Evolutionary conservation across 805 yeast genomes (phyloP).

Genomic region (Nakazawaea siamensis): DNA sequence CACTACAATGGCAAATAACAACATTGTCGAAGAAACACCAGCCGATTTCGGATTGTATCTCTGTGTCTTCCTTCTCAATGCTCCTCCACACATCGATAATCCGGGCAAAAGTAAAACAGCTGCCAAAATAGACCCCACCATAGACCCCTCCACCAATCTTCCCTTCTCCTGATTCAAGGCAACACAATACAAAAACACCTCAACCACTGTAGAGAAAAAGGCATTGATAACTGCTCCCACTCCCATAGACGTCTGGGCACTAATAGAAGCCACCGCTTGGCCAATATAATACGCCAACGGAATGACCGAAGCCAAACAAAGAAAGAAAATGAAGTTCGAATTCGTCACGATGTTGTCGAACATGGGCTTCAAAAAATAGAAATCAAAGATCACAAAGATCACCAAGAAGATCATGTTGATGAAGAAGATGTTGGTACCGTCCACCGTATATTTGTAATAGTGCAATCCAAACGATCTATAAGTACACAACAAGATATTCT

Average conservation of each 20-base stretch:
- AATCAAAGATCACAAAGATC: constrained; percentile 74
- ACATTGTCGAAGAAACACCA: constrained; percentile 94
- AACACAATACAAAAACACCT: constrained; percentile 84
- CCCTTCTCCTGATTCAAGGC: constrained; percentile 85
- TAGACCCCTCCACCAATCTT: constrained; percentile 86
- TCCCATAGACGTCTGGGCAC: constrained; percentile 98
- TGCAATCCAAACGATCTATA: constrained; percentile 88
- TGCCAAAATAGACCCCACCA: constrained; percentile 89
- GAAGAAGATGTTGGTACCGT: constrained; percentile 90
- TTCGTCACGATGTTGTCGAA: constrained; percentile 38
- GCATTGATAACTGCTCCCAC: constrained; percentile 98
- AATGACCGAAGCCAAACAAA: constrained; percentile 76
- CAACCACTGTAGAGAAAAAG: constrained; percentile 92
- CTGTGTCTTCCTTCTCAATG: constrained; percentile 85
- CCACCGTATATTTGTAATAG: constrained; percentile 93
- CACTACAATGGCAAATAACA: constrained; percentile 80
- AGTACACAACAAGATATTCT: constrained; percentile 72
- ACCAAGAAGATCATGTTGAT: constrained; percentile 79
- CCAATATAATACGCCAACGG: constrained; percentile 97
- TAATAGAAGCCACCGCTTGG: constrained; percentile 98
- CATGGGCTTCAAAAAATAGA: constrained; percentile 48
- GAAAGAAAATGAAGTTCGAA: constrained; percentile 57
- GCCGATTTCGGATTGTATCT: constrained; percentile 94
- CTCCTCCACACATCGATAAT: constrained; percentile 96
- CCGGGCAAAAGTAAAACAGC: constrained; percentile 92